phyloP scores from a whole-genome alignment of 2,329 filamentous ascomycete genomes.

The Talaromyces sp. region DNA sequence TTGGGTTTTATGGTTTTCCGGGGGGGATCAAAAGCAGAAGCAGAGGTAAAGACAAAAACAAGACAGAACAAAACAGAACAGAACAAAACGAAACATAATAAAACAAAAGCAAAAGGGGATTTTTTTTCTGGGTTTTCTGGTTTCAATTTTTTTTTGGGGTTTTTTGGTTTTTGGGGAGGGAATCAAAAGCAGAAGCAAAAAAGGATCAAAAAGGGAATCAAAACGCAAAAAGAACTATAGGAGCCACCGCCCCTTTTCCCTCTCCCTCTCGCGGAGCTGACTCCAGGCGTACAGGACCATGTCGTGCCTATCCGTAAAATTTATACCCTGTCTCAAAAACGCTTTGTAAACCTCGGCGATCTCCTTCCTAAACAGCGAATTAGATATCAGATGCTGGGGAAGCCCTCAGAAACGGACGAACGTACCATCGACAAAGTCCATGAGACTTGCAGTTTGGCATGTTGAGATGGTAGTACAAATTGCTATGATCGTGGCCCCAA shows the following conservation, averaged over 20 bases:
- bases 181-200: neutral
- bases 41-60: neutral
- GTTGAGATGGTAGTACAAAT: slow-evolving; percentile 7
- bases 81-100: too few species aligned
- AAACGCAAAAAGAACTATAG: neutral
- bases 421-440: too few species aligned
- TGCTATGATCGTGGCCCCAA: slow-evolving; percentile 12
- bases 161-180: neutral
- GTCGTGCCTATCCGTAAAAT: neutral
- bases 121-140: slow-evolving; percentile 17
- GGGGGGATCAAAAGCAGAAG: slow-evolving; percentile 2
- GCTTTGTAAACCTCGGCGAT: slow-evolving; percentile 7
- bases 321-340: neutral
- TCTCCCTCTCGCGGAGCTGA: slow-evolving; percentile 10
- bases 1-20: slow-evolving; percentile 2
- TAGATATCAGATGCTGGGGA: too few species aligned
- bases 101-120: slow-evolving; percentile 13
- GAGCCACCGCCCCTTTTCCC: slow-evolving; percentile 4
- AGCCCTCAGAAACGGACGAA: too few species aligned
- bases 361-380: neutral
- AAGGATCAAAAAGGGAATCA: neutral
- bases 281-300: slow-evolving; percentile 12
- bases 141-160: slow-evolving; percentile 14
- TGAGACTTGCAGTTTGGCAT: too few species aligned
- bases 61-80: too few species aligned